Base-by-base conservation (phyloP, 2,329 filamentous ascomycete species). In the Aphanocladium album region DNA sequence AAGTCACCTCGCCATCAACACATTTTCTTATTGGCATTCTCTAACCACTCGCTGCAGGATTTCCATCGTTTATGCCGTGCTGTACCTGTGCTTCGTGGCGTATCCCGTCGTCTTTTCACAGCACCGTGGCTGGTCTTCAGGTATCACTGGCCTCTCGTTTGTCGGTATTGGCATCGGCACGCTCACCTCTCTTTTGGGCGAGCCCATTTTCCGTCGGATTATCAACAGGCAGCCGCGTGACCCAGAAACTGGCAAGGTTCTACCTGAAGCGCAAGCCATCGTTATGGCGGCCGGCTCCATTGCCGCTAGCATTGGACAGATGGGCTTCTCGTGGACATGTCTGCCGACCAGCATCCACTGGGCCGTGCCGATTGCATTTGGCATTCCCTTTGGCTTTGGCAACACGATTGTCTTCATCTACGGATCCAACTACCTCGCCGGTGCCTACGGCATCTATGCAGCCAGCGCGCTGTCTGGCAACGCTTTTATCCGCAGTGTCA, bases 71-170 rank as follows among this genome's bases (percentile, higher is more conserved):
- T 95, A 95, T 71, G 89, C 85, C 16, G 91, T 93, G 27, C 78
- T 96, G 1, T 92, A 92, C 68, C 83, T 95, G 33, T 93, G 89
- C 73, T 95, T 96, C 76, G 86, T 93, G n/a, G 89, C 89, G 21
- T 93, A 93, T 71, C 90, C 90, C 0, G 88, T 93, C 57, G 87
- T 93, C 62, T 93, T 92, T 74, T 79, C 80, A 39, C 77, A 86
- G 33, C 70, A 79, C 59, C 87, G 91, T n/a, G 89, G 89, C 64
- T 96, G 90, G 91, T 80, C 80, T 4, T 78, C 87, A 0, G 86
- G 88, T 0, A 71, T 88, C n/a, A 84, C 86, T 0, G 91, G 91
- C 0, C 82, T 96, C 1, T 83, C 89, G 1, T 96, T 93, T 71
- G 67, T 87, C 7, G 91, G 83, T n/a, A 79, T 86, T 21, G 85